Evolutionary conservation across 1,284 basidiomycete genomes (phyloP), one percentile per base, ranked within the genome.

Genomic region (Phellopilus nigrolimitatus): DNA sequence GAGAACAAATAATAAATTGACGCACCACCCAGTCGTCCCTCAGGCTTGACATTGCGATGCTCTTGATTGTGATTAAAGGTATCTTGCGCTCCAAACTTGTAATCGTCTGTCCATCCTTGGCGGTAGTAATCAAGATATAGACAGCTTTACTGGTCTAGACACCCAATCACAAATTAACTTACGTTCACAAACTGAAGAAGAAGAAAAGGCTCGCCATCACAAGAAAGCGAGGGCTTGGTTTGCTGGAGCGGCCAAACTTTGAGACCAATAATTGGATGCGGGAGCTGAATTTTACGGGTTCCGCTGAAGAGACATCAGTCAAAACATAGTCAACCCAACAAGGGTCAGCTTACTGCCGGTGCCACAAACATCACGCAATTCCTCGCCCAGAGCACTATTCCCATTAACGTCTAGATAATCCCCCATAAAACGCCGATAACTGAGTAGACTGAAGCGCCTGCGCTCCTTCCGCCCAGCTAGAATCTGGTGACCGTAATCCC

Each of bases 401-500:
- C 87, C 87, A 46, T 90, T 92, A 31, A 98, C 72, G 63, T 95
- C 90, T 34, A 99, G 79, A 68, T 99, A 99, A 68, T 99, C 97
- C 13, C 97, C 97, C 80, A 91, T 83, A 67, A 97, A 99, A 56
- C 93, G 84, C 47, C 97, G 82, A 73, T 94, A 95, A 51, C 95
- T 91, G 55, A 99, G 76, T 59, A 99, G 72, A 78, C 91, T 95
- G 71, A 91, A 98, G 36, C 95, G 75, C 53, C 97, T 76, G 37
- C 97, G 80, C 71, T 99, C 97, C 71, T 99, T 99, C 59, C 95
- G 78, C 2, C 88, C 83, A 4, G 84, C 94, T 3, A 99, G 78
- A 12, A 98, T 76, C 64, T 95, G 84, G 66, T 99, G 95, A 0
- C 95, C 94, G 59, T 97, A 92, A 60, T 98, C 95, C 30, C 97